Base-by-base conservation (phyloP, 31 red algal genomes). In the Porphyra umbilicalis region DNA sequence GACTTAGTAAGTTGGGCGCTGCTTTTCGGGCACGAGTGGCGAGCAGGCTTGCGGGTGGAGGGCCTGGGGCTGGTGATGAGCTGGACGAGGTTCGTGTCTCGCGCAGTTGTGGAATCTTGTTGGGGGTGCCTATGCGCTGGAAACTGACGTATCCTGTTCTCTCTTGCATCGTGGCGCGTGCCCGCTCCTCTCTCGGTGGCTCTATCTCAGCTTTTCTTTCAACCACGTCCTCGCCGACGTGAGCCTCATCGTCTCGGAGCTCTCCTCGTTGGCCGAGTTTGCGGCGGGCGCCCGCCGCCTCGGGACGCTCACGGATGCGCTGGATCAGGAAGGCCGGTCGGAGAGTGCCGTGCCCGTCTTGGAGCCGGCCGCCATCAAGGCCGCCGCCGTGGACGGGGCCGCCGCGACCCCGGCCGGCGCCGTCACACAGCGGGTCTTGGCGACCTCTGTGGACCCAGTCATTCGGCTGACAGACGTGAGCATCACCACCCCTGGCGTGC, bases 211-310 rank as follows among this genome's bases (percentile, higher is more conserved):
- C 83, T 91, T 87, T 79, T 86, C 89, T 6, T 93, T 90, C 87
- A 93, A 90, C 79, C 93, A 99, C 75, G 92, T 99, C 10, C 78
- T 99, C 35, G 80, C 76, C 71, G 88, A 88, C 77, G 31, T 98
- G 33, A 85, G 86, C 32, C 90, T 98, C 35, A 77, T 95, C 25
- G 91, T 98, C 15, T 40, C 92, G 4, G 90, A 98, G 83, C 95
- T 98, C 76, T 81, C 80, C 30, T 82, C 84, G 32, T 38, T 98
- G 39, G 85, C 90, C 6, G 91, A 92, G 85, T 98, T 98, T 92
- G 89, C 83, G 0, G 95, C 95, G 0, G 92, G 87, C 29, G 85
- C 92, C 33, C 86, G 85, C 46, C 85, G 95, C 9, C 77, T 98
- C 33, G 84, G 92, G 71, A 84, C 89, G 14, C 38, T 98, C 25